Base-by-base conservation (phyloP, 106 monocot genomes). In the Xerophyta viscosa region DNA sequence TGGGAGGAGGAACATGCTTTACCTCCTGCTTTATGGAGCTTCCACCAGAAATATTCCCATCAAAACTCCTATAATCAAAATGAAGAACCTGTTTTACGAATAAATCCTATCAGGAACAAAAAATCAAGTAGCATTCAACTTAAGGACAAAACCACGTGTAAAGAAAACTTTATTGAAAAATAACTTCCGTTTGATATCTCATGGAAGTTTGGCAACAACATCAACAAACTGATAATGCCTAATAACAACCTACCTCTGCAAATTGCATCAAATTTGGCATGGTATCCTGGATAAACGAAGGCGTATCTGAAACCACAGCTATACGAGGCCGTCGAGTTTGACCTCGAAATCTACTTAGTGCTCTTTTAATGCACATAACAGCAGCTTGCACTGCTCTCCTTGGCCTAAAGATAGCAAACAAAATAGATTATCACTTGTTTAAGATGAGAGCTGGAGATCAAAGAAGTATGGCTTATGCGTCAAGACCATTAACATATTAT, bases 291-390 rank as follows among this genome's bases (percentile, higher is more conserved):
- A 81, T 60, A 42, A 96, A 74, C 25, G 81, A 85, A 60, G 96
- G 96, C 31, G 96, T 86, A 48, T 96, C 96, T 27, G 96, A 89
- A 63, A 96, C 71, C 29, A 96, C 55, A 61, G 73, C 74, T 1
- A 96, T 52, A n/a, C 63, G 69, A n/a, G 81, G 82, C 46, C 56
- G 79, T 56, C 54, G 15, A 63, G 10, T 54, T 11, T 62, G 36
- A 9, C 54, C 41, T 23, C 48, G 67, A 66, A 54, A 54, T 36
- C 41, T 53, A 46, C 56, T 19, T 21, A 76, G 21, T 29, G 85
- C 75, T 66, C 60, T 84, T 46, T 69, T 84, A 45, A 96, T 52
- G 66, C 96, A 96, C 9, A 46, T 56, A 53, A 96, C 27, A 24
- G 88, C 84, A 20, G 96, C 81, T 51, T 85, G 62, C 42, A 52